A percentile compares a stretch with the other conserved stretches of the same genome.
These are phyloP conservation scores for Austroboletus festivus DNA, from an alignment of 768 basidiomycete species.

Conservation along the genomic window DNA sequence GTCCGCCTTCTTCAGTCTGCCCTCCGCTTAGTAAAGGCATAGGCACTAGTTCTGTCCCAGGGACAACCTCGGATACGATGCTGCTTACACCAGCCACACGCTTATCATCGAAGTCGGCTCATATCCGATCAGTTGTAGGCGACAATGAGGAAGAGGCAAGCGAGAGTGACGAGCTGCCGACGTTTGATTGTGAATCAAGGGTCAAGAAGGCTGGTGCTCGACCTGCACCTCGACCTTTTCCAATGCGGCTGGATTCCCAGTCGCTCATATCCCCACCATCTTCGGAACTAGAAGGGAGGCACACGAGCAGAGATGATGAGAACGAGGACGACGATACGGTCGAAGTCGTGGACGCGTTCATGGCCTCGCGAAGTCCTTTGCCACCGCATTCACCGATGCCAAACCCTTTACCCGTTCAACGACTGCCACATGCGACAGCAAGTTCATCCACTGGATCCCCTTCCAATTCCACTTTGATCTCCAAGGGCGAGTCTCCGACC, in stretches of 20 bases:
- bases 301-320: background rate
- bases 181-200: conserved; percentile 12
- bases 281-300: background rate
- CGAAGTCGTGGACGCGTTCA: conserved; percentile 21
- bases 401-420: conserved; percentile 12
- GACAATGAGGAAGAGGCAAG: conserved; percentile 10
- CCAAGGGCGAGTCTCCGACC: background rate
- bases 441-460: background rate
- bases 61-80: background rate
- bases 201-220: conserved; percentile 18
- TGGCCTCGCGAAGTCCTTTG: conserved; percentile 16
- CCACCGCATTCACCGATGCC: conserved; percentile 22
- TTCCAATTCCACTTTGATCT: too few species aligned
- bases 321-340: background rate
- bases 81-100: background rate
- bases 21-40: background rate
- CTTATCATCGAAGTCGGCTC: conserved; percentile 14
- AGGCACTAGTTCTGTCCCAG: background rate
- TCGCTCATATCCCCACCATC: background rate
- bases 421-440: background rate
- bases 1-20: background rate
- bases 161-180: conserved; percentile 17
- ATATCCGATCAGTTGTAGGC: conserved; percentile 5
- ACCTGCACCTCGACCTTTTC: conserved; percentile 24
- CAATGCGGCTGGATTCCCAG: conserved; percentile 19